Evolutionary conservation across 306 rosid species (phyloP), one percentile per base, ranked within the genome.

Genomic region (Lathyrus aphaca): DNA sequence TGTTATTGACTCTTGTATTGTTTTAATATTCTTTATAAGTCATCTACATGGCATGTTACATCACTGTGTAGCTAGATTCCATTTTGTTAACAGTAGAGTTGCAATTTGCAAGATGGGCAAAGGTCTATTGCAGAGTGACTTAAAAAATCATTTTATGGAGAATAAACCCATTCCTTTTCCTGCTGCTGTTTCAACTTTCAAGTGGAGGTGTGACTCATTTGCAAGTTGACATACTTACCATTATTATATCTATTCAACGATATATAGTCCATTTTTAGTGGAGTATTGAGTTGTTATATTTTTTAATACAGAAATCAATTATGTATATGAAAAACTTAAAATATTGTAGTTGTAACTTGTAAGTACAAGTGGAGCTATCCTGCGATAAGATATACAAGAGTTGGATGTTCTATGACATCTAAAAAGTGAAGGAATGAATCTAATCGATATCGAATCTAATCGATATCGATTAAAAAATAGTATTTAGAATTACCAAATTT

Each of bases 201-300:
- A 64, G 82, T 64, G 80, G 82, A 73, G 65, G 51, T 21, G 56
- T 76, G 51, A 72, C 19, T 67, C 66, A 45, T 30, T 69, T 68
- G 58, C 82, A 78, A 78, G 59, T 73, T 66, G 82, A 72, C 58
- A 60, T 3, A 18, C 37, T 48, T 10, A 61, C 8, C 35, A 60
- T 14, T 29, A 75, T 43, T 35, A 75, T 44, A 8, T 35, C 39
- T 7, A 35, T 35, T 35, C 2, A 1, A 7, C 0, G 39, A 35
- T 35, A 35, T 7, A 35, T 35, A 6, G 2, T 6, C 2, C 38
- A 32, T 32, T 0, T 32, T 32, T 32, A 6, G n/a, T n/a, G n/a
- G n/a, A n/a, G n/a, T 9, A 32, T 7, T 35, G 39, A 35, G 39
- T 35, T 6, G 1, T 35, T 35, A 7, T 35, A 35, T 30, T 4